Base-by-base conservation (phyloP, 148 eudicot genomes). In the Chenopodium formosanum region DNA sequence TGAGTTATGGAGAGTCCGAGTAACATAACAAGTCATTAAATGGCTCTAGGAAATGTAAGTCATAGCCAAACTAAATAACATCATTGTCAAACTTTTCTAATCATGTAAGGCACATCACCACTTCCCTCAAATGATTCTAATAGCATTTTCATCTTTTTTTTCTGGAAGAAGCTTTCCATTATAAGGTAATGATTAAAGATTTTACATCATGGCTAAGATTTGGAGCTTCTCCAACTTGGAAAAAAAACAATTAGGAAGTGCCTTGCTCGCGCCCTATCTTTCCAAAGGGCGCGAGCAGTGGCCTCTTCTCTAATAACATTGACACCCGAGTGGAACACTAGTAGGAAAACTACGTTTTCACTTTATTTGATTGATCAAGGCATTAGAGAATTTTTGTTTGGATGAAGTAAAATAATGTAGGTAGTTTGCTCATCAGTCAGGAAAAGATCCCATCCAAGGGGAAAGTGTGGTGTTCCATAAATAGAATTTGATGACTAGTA, bases 71-170 rank as follows among this genome's bases (percentile, higher is more conserved):
- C 34, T 66, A 40, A 46, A 17, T 32, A 68, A 82, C 80, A 82
- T 82, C 84, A 76, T 40, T 82, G 25, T 76, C 84, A 76, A 7
- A 75, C 75, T 66, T 68, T 76, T 16, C 5, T 71, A 58, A 44
- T 66, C 75, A 75, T 37, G 76, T 82, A 76, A 76, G 19, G 83
- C 47, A 48, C 64, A 56, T 9, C 67, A 50, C 79, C 79, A 76
- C 74, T 68, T 69, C 79, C 65, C 53, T 75, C 67, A 53, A 82
- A 76, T 76, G 76, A 82, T 82, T 76, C 75, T 68, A 74, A 70
- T 29, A 63, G 63, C 78, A 11, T 74, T 65, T 50, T 48, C 67
- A 58, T 80, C 31, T 6, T 40, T 22, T 44, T 25, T 73, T 40
- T 40, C 62, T 72, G 3, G 32, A 80, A 72, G 40, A 37, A 80